Conservation (phyloP, 1,284 basidiomycete species). For the Singerocomus inundabilis region DNA sequence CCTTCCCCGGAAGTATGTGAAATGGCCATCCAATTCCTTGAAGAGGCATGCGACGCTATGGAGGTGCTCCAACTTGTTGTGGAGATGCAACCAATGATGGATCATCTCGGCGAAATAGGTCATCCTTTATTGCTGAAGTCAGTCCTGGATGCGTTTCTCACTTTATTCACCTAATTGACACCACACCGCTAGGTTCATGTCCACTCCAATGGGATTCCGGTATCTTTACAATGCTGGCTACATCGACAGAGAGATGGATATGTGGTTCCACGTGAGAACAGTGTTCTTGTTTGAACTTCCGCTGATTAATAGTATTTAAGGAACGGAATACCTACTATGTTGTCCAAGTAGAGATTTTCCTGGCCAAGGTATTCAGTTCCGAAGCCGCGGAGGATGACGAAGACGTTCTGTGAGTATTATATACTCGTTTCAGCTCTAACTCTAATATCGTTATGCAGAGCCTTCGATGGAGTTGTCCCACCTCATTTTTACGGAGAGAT, state of each 20-base stretch:
- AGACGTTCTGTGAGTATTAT: conserved; percentile 52
- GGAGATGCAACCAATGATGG: conserved; percentile 90
- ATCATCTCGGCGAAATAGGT: conserved; percentile 92
- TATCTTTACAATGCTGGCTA: conserved; percentile 92
- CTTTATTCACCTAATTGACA: conserved; percentile 12
- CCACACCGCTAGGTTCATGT: conserved; percentile 74
- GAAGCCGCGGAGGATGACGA: conserved; percentile 62
- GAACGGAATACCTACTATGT: conserved; percentile 87
- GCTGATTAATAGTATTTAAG: conserved; percentile 39
- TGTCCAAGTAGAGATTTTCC: conserved; percentile 83
- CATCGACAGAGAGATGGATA: conserved; percentile 92
- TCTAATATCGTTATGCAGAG: conserved; percentile 37
- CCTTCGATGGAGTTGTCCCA: conserved; percentile 87
- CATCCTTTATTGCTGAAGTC: conserved; percentile 87
- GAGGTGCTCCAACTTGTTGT: conserved; percentile 89
- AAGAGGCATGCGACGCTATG: conserved; percentile 85
- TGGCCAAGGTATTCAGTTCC: conserved; percentile 72
- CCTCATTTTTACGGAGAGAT: conserved; percentile 98
- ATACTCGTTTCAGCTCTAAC: not conserved
- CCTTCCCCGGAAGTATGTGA: conserved; percentile 87
- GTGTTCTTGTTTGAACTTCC: not conserved
- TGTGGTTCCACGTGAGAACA: conserved; percentile 86
- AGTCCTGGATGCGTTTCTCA: conserved; percentile 25
- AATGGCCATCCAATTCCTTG: conserved; percentile 84
- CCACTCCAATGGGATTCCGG: conserved; percentile 88